phyloP scores from a whole-genome alignment of 352 stramenopile genomes.

The Globisporangium irregulare region DNA sequence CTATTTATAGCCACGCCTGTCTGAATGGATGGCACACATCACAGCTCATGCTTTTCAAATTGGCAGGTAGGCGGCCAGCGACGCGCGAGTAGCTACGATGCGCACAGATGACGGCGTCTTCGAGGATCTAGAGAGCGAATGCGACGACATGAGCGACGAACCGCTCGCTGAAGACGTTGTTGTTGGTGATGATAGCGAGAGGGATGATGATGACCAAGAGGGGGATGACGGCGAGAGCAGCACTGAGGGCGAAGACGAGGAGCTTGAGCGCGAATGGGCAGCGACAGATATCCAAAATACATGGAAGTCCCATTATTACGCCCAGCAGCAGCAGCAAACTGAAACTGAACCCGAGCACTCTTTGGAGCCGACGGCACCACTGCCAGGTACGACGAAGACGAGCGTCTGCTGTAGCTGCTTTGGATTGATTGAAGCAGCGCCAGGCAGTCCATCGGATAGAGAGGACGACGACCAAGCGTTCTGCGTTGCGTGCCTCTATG shows the following conservation, averaged over 20 bases:
- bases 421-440: conserved; percentile 20
- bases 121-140: neutral
- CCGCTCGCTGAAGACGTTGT: neutral
- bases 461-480: conserved; percentile 23
- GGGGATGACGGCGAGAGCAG: neutral
- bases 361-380: neutral
- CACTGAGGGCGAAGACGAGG: neutral
- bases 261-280: conserved; percentile 12
- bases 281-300: conserved; percentile 17
- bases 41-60: neutral
- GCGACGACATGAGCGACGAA: neutral
- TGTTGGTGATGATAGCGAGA: neutral
- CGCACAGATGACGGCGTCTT: neutral
- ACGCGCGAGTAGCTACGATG: neutral
- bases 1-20: neutral
- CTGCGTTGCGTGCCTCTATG: conserved; percentile 28
- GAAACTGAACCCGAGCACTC: neutral
- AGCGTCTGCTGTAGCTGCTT: conserved; percentile 42
- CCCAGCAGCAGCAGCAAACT: neutral
- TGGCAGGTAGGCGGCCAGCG: neutral
- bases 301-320: conserved; percentile 1
- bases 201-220: neutral
- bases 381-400: neutral
- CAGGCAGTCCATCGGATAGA: neutral
- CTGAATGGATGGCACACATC: neutral